Evolutionary conservation across 306 rosid species (phyloP).

Genomic region (Cucumis sativus): DNA sequence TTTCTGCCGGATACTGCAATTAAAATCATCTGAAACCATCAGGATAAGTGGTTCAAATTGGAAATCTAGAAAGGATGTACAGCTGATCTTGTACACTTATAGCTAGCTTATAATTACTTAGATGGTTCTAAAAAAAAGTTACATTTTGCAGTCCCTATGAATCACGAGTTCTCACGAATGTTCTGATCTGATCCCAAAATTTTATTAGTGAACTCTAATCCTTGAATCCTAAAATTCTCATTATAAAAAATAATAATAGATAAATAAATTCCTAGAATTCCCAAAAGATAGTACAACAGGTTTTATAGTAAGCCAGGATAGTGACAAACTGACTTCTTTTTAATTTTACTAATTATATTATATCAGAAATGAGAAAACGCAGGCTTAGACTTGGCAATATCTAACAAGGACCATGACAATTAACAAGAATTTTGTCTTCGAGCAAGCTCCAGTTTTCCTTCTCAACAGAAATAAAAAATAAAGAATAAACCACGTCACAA

Average conservation of each 20-base stretch:
- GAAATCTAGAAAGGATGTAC: not conserved
- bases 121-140: not conserved
- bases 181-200: not conserved
- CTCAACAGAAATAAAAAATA: not conserved
- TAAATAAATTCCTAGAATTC: too few species aligned
- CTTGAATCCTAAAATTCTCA: not conserved
- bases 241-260: too few species aligned
- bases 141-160: not conserved
- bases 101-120: not conserved
- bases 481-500: not conserved
- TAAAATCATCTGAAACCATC: not conserved
- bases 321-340: not conserved
- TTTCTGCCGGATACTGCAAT: conserved; percentile 65
- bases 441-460: not conserved
- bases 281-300: not conserved
- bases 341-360: not conserved
- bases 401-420: not conserved
- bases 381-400: not conserved
- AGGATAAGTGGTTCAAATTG: not conserved
- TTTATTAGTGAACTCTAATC: not conserved
- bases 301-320: not conserved
- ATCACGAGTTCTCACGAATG: not conserved
- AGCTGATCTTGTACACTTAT: not conserved
- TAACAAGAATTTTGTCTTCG: not conserved
- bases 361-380: not conserved